A percentile compares a stretch with the other conserved stretches of the same genome.
These are phyloP conservation scores for Russula lepida DNA, from an alignment of 768 basidiomycete genomes.

Conservation along the genomic window DNA sequence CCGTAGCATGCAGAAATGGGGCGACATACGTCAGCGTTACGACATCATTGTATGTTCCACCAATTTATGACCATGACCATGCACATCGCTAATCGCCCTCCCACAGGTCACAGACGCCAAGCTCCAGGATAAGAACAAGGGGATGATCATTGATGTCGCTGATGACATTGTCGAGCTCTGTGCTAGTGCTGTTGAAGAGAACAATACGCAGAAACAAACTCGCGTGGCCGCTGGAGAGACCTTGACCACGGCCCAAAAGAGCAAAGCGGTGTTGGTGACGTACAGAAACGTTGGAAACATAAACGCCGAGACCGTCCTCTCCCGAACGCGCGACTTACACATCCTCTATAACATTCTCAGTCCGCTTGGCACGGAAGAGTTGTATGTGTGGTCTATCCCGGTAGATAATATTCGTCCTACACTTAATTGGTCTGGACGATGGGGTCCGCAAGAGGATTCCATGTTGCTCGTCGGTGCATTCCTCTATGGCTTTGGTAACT, in stretches of 20 bases:
- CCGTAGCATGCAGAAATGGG: constrained; percentile 94
- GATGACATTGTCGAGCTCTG: constrained; percentile 91
- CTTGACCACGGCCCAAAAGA: constrained; percentile 87
- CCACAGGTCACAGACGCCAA: constrained; percentile 78
- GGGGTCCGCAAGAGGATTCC: constrained; percentile 88
- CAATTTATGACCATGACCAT: background rate
- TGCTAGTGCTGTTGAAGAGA: constrained; percentile 72
- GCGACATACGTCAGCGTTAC: constrained; percentile 91
- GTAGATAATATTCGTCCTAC: constrained; percentile 91
- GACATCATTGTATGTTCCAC: constrained; percentile 75
- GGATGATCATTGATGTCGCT: constrained; percentile 81
- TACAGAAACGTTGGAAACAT: constrained; percentile 87
- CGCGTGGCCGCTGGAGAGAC: constrained; percentile 79
- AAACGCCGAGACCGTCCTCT: constrained; percentile 95
- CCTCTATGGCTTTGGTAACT: constrained; percentile 90
- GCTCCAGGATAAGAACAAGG: constrained; percentile 87
- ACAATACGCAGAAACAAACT: constrained; percentile 69
- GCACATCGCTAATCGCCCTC: constrained; percentile 3
- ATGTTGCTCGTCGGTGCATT: constrained; percentile 92
- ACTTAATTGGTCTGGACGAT: constrained; percentile 93
- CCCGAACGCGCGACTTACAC: constrained; percentile 79
- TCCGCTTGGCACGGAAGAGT: constrained; percentile 52
- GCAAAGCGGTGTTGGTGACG: constrained; percentile 91
- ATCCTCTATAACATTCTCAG: constrained; percentile 76
- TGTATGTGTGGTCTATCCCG: constrained; percentile 80